Percentiles rank a stretch among this genome's conserved stretches.
Conservation (phyloP, 2,329 filamentous ascomycete species). For the Beauveria brongniartii region DNA sequence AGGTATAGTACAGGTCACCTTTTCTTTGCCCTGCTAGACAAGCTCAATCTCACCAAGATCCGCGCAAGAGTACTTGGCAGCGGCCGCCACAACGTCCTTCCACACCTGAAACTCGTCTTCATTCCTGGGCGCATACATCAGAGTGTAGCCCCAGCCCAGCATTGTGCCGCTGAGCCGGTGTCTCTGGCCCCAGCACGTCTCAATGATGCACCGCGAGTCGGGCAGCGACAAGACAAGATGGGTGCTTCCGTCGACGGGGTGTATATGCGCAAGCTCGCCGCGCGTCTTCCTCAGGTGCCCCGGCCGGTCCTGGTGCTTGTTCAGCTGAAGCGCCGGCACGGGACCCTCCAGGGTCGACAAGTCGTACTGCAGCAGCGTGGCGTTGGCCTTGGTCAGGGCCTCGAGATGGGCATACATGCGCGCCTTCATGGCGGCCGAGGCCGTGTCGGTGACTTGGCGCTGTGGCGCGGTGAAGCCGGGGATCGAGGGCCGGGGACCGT, state of each 20-base stretch:
- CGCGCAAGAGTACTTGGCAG: conserved; percentile 14
- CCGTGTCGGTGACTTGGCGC: conserved; percentile 13
- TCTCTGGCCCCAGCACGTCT: conserved; percentile 30
- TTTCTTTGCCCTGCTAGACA: not conserved
- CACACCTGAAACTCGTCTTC: conserved; percentile 14
- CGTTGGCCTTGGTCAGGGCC: conserved; percentile 9
- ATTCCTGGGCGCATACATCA: conserved; percentile 15
- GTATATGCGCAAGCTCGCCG: conserved; percentile 28
- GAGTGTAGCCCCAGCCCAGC: conserved; percentile 16
- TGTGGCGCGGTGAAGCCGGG: conserved; percentile 15
- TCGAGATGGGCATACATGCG: conserved; percentile 14
- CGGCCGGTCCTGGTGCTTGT: conserved; percentile 2
- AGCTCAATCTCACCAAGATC: not conserved
- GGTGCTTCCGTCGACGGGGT: conserved; percentile 27
- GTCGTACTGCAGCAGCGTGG: conserved; percentile 10
- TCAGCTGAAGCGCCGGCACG: conserved; percentile 15
- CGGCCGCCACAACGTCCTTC: conserved; percentile 14
- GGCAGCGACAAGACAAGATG: conserved; percentile 28
- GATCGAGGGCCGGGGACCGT: conserved; percentile 12
- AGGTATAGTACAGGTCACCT: too few relatives aligned
- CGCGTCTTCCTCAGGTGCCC: conserved; percentile 9
- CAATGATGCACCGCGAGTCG: conserved; percentile 28
- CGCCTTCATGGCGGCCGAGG: conserved; percentile 10
- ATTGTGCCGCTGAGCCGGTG: conserved; percentile 22
- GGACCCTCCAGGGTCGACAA: conserved; percentile 14